Percentiles rank a stretch among this genome's conserved stretches.
Evolutionary conservation across 306 rosid genomes (phyloP).

Genomic region (Fagus sylvatica): DNA sequence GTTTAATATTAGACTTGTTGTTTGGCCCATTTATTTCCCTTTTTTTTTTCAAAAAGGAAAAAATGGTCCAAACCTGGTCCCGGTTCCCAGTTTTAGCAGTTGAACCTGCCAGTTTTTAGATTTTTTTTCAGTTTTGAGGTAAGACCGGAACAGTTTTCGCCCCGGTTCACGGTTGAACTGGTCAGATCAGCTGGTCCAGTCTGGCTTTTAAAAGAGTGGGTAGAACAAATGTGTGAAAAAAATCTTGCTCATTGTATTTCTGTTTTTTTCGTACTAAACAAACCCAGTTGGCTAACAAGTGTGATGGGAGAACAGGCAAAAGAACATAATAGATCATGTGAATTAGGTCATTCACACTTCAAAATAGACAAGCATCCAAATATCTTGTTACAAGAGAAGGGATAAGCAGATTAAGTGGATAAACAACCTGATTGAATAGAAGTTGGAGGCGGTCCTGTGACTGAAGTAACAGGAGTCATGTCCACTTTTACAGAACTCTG

Average conservation of each 20-base stretch:
- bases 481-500: constrained; percentile 92
- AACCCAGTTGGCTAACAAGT: not conserved
- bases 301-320: constrained; percentile 7
- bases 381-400: constrained; percentile 4
- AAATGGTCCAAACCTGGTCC: too few relatives aligned
- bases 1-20: too few relatives aligned
- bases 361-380: not conserved
- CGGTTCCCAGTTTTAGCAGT: too few relatives aligned
- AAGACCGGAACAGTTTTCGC: constrained; percentile 11
- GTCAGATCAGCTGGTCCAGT: not conserved
- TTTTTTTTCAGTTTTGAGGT: too few relatives aligned
- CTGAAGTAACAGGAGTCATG: constrained; percentile 60
- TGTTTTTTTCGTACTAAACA: not conserved
- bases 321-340: constrained; percentile 17
- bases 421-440: constrained; percentile 71
- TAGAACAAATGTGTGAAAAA: not conserved
- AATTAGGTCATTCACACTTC: not conserved
- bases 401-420: constrained; percentile 7
- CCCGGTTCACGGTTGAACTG: too few relatives aligned
- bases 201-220: not conserved
- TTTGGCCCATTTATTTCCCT: too few relatives aligned
- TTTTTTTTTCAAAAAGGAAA: too few relatives aligned
- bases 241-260: not conserved
- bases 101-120: too few relatives aligned
- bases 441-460: constrained; percentile 71